Evolutionary conservation across 305 asterid genomes (phyloP).

Genomic region (Solanum hybrid): DNA sequence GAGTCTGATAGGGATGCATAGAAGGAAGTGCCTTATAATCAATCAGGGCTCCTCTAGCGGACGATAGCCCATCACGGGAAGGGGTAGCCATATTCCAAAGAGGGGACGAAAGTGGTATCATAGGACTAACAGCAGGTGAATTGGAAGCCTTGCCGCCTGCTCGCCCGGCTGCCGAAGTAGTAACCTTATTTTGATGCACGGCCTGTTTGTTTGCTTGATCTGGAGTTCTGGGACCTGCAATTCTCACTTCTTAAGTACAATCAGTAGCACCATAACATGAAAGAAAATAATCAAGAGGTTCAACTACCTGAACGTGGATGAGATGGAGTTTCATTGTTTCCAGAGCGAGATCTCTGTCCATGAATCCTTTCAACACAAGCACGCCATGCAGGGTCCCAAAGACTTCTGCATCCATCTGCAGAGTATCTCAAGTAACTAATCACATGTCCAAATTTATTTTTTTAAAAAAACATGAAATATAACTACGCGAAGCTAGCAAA

Average conservation of each 20-base stretch:
- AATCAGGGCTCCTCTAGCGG: conserved; percentile 35
- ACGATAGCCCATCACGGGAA: conserved; percentile 46
- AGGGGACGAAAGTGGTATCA: conserved; percentile 56
- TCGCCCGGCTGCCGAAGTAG: conserved; percentile 29
- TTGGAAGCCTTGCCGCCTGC: conserved; percentile 35
- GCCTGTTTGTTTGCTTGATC: conserved; percentile 45
- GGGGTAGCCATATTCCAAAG: conserved; percentile 67
- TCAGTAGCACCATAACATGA: conserved; percentile 13
- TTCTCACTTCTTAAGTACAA: conserved; percentile 14
- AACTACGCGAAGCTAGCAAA: conserved; percentile 7
- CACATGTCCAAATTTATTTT: neutral
- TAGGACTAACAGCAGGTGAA: conserved; percentile 40
- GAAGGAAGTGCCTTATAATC: conserved; percentile 59
- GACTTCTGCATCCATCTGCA: conserved; percentile 73
- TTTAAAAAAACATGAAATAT: neutral
- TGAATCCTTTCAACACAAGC: conserved; percentile 62
- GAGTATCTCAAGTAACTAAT: neutral
- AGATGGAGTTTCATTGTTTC: conserved; percentile 48
- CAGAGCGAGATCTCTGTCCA: conserved; percentile 43
- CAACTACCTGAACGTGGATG: conserved; percentile 58
- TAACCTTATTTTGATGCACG: conserved; percentile 34
- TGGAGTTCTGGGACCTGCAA: conserved; percentile 53
- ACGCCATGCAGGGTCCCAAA: conserved; percentile 93
- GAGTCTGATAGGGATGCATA: conserved; percentile 50
- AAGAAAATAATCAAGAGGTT: conserved; percentile 3